Evolutionary conservation across 768 basidiomycete genomes (phyloP).

Genomic region (Neoboletus brunneissimus): DNA sequence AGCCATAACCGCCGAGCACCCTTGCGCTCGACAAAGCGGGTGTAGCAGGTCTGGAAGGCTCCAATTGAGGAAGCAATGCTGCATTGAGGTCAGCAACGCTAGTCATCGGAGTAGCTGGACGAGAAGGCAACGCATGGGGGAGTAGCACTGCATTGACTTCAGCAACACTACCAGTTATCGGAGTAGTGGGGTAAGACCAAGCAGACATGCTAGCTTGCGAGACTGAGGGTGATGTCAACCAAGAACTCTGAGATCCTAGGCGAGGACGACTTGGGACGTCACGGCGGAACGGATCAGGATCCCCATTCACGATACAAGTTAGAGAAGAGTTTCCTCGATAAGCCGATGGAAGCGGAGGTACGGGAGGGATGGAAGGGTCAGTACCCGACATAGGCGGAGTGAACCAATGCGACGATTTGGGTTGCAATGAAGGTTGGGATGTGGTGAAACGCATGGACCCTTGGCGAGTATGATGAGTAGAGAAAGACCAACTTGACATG

Average conservation of each 20-base stretch:
- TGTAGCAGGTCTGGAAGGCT: slow-evolving; percentile 45
- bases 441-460: slow-evolving; percentile 13
- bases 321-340: slow-evolving; percentile 48
- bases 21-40: slow-evolving; percentile 56
- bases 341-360: slow-evolving; percentile 53
- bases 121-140: slow-evolving; percentile 36
- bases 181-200: slow-evolving; percentile 66
- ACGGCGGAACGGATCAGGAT: slow-evolving; percentile 63
- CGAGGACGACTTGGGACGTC: slow-evolving; percentile 49
- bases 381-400: slow-evolving; percentile 43
- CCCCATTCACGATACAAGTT: slow-evolving; percentile 41
- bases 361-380: slow-evolving; percentile 51
- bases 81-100: slow-evolving; percentile 45
- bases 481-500: slow-evolving; percentile 70
- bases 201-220: slow-evolving; percentile 57
- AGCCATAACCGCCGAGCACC: slow-evolving; percentile 70
- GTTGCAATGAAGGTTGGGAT: slow-evolving; percentile 34
- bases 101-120: neutral
- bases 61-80: slow-evolving; percentile 36
- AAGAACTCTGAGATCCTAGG: slow-evolving; percentile 66
- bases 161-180: slow-evolving; percentile 37
- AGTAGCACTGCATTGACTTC: slow-evolving; percentile 44
- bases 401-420: slow-evolving; percentile 66
- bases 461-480: slow-evolving; percentile 55
- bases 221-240: slow-evolving; percentile 64